Conservation (phyloP, 768 basidiomycete genomes). For the Macrolepiota fuliginosa region DNA sequence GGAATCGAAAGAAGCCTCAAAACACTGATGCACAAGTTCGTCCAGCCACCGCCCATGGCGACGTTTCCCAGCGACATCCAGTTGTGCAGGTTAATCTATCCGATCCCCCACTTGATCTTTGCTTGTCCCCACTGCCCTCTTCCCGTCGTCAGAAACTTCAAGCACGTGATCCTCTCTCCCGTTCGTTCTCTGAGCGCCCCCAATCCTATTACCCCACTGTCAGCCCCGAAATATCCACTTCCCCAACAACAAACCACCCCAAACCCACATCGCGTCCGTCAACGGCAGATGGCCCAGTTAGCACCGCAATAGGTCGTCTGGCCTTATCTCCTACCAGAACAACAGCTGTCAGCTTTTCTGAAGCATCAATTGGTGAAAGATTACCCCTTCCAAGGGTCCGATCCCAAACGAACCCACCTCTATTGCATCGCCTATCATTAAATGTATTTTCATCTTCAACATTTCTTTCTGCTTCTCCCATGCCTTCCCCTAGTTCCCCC, state of each 20-base stretch:
- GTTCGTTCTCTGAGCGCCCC: constrained; percentile 1
- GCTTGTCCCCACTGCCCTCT: neutral
- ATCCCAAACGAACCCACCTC: constrained; percentile 64
- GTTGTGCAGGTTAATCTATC: neutral
- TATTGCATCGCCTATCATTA: constrained; percentile 68
- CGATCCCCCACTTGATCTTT: neutral
- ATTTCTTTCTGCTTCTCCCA: constrained; percentile 24
- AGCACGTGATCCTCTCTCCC: neutral
- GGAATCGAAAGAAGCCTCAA: constrained; percentile 48
- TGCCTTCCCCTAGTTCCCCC: constrained; percentile 16
- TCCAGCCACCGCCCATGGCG: constrained; percentile 5
- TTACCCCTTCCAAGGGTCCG: constrained; percentile 26
- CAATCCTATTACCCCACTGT: neutral
- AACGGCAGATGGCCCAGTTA: constrained; percentile 8
- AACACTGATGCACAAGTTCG: neutral
- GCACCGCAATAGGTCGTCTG: neutral
- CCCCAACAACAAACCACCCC: neutral
- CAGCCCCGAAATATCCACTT: neutral
- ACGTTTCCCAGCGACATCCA: neutral
- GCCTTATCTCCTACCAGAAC: constrained; percentile 10
- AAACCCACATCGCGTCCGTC: constrained; percentile 20
- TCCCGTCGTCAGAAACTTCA: constrained; percentile 7
- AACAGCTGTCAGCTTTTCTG: constrained; percentile 1
- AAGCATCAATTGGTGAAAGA: constrained; percentile 16
- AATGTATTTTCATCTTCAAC: constrained; percentile 54